A percentile compares a stretch with the other conserved stretches of the same genome.
Conservation (phyloP, 2,329 filamentous ascomycete genomes). For the Arachnopeziza araneosa region DNA sequence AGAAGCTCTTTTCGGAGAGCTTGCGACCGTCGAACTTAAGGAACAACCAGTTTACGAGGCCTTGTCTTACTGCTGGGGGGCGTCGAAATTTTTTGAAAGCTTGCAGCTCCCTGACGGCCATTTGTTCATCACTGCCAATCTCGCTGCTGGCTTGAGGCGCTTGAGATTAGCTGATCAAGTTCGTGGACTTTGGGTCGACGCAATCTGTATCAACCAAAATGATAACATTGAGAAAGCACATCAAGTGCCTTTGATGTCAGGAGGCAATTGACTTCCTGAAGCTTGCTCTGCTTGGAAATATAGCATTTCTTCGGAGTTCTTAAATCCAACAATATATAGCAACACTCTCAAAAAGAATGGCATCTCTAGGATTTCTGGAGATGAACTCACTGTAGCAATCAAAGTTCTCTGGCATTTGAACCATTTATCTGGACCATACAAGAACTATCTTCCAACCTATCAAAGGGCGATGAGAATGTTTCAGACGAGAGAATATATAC, state of each 20-base stretch:
- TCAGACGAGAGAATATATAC: not conserved
- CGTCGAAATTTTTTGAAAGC: not conserved
- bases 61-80: not conserved
- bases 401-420: not conserved
- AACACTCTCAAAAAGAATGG: not conserved
- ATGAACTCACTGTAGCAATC: not conserved
- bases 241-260: not conserved
- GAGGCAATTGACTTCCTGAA: not conserved
- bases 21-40: not conserved
- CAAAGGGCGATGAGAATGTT: not conserved
- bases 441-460: not conserved
- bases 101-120: not conserved
- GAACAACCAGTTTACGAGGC: not conserved
- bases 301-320: not conserved
- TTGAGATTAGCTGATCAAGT: not conserved
- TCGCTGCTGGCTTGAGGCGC: not conserved
- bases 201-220: not conserved
- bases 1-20: not conserved
- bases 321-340: not conserved
- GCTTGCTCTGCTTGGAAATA: not conserved
- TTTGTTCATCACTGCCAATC: not conserved
- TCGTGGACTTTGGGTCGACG: not conserved
- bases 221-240: not conserved
- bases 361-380: not conserved
- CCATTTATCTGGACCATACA: not conserved